phyloP scores from a whole-genome alignment of 140 eudicot genomes.

The Flaveria floridana region DNA sequence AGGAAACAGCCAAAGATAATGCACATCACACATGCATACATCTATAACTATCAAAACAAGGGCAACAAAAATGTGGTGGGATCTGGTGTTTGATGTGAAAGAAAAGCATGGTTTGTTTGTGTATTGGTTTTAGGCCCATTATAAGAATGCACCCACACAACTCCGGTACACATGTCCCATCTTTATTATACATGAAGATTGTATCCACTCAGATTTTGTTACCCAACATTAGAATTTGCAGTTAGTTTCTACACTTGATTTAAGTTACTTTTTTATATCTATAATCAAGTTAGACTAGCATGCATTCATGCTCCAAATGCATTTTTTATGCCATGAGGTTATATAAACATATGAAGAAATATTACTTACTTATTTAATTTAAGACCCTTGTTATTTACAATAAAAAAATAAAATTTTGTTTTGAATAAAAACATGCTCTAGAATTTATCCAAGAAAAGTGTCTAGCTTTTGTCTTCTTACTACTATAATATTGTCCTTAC shows the following conservation, averaged over 20 bases:
- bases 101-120: conserved; percentile 30
- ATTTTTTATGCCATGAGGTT: not conserved
- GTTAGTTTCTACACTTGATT: not conserved
- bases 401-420: not conserved
- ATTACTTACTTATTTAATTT: no score
- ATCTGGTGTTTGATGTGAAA: conserved; percentile 12
- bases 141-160: conserved; percentile 27
- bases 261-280: not conserved
- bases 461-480: conserved; percentile 13
- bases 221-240: conserved; percentile 33
- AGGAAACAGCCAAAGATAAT: not conserved
- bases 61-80: conserved; percentile 23
- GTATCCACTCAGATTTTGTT: conserved; percentile 39
- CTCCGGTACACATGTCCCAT: conserved; percentile 47
- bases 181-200: conserved; percentile 56
- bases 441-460: conserved; percentile 15
- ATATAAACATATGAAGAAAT: no score
- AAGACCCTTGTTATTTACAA: not conserved
- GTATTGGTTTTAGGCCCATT: conserved; percentile 29
- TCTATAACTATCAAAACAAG: conserved; percentile 16
- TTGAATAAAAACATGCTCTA: not conserved
- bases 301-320: not conserved
- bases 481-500: not conserved
- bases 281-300: not conserved
- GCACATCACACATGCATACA: conserved; percentile 1